phyloP scores from a whole-genome alignment of 2,329 filamentous ascomycete genomes.

The Mollisiaceae sp. region DNA sequence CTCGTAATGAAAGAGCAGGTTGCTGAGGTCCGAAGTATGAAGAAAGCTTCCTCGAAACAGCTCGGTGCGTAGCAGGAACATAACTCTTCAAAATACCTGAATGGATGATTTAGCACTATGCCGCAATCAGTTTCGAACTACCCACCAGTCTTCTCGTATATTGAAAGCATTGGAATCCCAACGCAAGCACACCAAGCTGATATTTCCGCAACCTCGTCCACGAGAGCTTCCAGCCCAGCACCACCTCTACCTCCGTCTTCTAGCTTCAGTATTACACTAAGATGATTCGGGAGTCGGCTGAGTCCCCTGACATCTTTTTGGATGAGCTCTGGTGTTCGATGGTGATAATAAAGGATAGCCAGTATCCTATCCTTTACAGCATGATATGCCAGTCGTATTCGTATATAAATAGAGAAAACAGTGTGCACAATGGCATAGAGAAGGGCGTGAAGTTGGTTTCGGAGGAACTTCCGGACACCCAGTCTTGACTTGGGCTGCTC shows the following conservation, averaged over 20 bases:
- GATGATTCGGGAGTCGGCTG: constrained; percentile 76
- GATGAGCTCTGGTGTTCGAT: constrained; percentile 92
- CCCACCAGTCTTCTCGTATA: constrained; percentile 91
- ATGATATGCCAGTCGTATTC: constrained; percentile 79
- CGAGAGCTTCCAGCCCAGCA: constrained; percentile 79
- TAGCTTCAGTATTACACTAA: constrained; percentile 83
- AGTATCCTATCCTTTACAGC: constrained; percentile 77
- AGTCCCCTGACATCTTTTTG: constrained; percentile 81
- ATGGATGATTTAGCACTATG: constrained; percentile 18
- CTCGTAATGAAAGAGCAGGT: constrained; percentile 73
- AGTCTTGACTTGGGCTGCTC: constrained; percentile 47
- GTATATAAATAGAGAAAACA: constrained; percentile 87
- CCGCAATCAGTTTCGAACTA: constrained; percentile 4
- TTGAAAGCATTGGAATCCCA: constrained; percentile 83
- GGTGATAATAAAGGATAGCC: constrained; percentile 90
- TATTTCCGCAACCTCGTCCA: constrained; percentile 91
- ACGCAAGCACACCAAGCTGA: constrained; percentile 92
- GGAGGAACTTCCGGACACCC: constrained; percentile 66
- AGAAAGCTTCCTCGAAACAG: constrained; percentile 78
- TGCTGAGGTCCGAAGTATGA: constrained; percentile 83
- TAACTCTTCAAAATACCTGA: constrained; percentile 87
- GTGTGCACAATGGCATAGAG: constrained; percentile 75
- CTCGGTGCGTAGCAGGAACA: constrained; percentile 81
- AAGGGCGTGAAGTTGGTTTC: constrained; percentile 66
- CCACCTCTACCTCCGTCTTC: constrained; percentile 71